Conservation (phyloP, 192 early-diverging fungal species). For the Paraglomus brasilianum region DNA sequence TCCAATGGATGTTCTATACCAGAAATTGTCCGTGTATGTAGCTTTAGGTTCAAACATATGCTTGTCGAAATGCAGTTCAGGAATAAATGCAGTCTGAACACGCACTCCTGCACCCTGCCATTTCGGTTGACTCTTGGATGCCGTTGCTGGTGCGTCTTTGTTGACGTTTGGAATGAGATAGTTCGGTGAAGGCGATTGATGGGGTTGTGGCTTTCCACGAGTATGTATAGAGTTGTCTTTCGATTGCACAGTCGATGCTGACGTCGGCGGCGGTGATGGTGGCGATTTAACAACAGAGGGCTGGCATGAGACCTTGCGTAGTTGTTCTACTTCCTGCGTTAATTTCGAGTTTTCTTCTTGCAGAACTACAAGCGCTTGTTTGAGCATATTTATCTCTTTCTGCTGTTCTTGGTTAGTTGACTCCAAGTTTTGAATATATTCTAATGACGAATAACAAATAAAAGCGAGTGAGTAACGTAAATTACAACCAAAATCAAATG, state of each 20-base stretch:
- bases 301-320: conserved; percentile 13
- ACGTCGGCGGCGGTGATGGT: conserved; percentile 19
- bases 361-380: conserved; percentile 19
- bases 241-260: background rate
- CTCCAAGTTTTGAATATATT: conserved; percentile 28
- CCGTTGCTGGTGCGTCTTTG: conserved; percentile 17
- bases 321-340: conserved; percentile 26
- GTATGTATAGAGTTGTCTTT: background rate
- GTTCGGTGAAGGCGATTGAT: conserved; percentile 12
- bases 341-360: conserved; percentile 32
- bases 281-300: background rate
- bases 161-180: conserved; percentile 30
- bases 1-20: background rate
- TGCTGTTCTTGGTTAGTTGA: conserved; percentile 28
- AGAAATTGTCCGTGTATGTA: background rate
- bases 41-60: conserved; percentile 26
- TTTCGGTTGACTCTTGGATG: background rate
- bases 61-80: conserved; percentile 27
- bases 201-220: background rate
- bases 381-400: conserved; percentile 30
- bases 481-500: background rate
- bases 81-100: conserved; percentile 31
- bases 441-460: background rate
- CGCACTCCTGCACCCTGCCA: conserved; percentile 29
- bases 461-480: background rate